Evolutionary conservation across 2,329 filamentous ascomycete genomes (phyloP), one percentile per base, ranked within the genome.

Genomic region (Sporothrix protearum): DNA sequence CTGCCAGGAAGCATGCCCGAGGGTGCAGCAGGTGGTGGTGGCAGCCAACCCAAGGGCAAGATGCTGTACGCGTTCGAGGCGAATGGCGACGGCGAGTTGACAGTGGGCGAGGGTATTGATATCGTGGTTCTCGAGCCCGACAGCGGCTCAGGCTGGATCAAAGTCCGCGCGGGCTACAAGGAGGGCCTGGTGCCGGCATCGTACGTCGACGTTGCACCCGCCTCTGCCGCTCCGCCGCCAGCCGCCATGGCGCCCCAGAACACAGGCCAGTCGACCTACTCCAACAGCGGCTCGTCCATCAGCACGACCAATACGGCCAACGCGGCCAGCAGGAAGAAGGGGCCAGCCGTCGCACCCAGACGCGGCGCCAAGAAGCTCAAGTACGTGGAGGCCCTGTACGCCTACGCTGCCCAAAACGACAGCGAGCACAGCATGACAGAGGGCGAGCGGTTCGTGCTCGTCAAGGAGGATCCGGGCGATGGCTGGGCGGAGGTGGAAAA

Each of bases 401-500:
- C 96, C 68, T 99, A 99, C 80, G 85, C 90, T 68, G 93, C 95
- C 22, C 90, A 93, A 77, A 94, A 89, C 75, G 93, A 96, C 6
- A 87, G 89, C 8, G 96, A 99, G 81, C 94, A 95, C 80, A 93
- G 86, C 77, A 99, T 99, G 93, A 80, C 80, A 0, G 95, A 97
- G 80, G 96, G 96, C 0, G 96, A 99, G 81, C 87, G 90, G 68
- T 96, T 99, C 77, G 94, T 99, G 51, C 84, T 99, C 42, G 89
- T 97, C 73, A 94, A 90, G 77, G 90, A 92, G 71, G 95, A 98
- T 78, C 87, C 90, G 0, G 96, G 96, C 1, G 96, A 98, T 82
- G 96, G 96, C 0, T 99, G 96, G 96, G 93, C 91, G 36, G 96
- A 98, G 82, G 96, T 99, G 22, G 96, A 98, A 83, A 94, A 93